Evolutionary conservation across 192 early-diverging fungal species (phyloP), one percentile per base, ranked within the genome.

Genomic region (Haplosporangium gracile): DNA sequence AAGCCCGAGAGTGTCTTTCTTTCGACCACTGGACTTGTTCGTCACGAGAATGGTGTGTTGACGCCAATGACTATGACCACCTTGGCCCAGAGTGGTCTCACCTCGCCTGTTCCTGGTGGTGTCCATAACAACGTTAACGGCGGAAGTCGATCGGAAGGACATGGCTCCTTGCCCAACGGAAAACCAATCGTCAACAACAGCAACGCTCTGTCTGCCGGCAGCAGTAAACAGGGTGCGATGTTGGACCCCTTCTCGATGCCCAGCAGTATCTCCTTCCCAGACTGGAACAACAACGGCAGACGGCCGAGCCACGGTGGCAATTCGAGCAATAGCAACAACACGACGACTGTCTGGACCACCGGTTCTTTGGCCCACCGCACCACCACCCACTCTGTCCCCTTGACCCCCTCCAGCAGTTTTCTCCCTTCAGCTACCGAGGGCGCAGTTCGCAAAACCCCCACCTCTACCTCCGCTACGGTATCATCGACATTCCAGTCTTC

Each of bases 191-290:
- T n/a, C 38, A 42, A 20, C 45, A 69, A 36, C 65, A 42, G 3
- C 70, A 53, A 29, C 5, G 29, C 68, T 1, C 11, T 29, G 2
- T 0, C 9, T 63, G 2, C 32, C 8, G 34, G 45, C 70, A 53
- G 45, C 15, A 9, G 26, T 9, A 29, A 73, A 11, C 80, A 81
- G 18, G 79, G 39, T 13, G 70, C 78, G 3, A 86, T 86, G 84
- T n/a, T 86, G 60, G 84, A 86, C 26, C 84, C 84, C 5, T 86
- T 86, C 24, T 86, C 84, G 36, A 81, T 86, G 84, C 84, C 84
- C 6, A 80, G 84, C 63, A 86, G 84, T 74, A 80, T 86, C 72
- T 39, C 74, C 0, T 86, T 86, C 68, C 84, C 84, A 18, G 76
- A 72, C 20, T 42, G 57, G 43, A 68, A 32, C 60, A 65, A 57